A percentile compares a stretch with the other conserved stretches of the same genome.
Evolutionary conservation across 257 asterid species (phyloP).

Genomic region (Rubia yunnanensis): DNA sequence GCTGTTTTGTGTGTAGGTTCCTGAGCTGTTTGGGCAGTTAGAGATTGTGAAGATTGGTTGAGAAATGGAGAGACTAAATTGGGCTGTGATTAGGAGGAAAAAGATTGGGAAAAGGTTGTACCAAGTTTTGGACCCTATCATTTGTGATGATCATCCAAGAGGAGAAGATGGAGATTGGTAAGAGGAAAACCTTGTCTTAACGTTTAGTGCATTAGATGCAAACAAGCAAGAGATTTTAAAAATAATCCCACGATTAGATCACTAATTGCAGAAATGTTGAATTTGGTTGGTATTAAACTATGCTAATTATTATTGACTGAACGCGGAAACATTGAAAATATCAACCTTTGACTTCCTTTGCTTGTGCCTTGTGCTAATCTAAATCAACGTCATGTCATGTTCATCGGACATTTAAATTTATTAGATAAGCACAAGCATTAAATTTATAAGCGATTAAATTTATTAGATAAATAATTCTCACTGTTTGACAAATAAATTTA

Average conservation of each 20-base stretch:
- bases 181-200: not conserved
- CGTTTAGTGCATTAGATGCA: not conserved
- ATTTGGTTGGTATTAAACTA: not conserved
- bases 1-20: constrained; percentile 17
- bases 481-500: no score
- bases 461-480: no score
- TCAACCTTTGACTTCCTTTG: not conserved
- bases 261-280: not conserved
- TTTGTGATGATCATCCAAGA: not conserved
- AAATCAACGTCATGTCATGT: no score
- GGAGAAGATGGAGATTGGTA: not conserved
- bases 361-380: not conserved
- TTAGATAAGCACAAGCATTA: no score
- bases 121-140: not conserved
- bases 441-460: no score
- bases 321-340: not conserved
- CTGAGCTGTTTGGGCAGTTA: not conserved
- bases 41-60: not conserved
- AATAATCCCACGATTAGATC: not conserved
- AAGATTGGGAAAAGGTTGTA: not conserved
- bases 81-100: not conserved
- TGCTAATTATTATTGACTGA: not conserved
- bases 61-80: not conserved
- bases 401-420: no score
- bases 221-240: not conserved